Conservation (phyloP, 1,139 yeast genomes). For the Pneumocystis canis region DNA sequence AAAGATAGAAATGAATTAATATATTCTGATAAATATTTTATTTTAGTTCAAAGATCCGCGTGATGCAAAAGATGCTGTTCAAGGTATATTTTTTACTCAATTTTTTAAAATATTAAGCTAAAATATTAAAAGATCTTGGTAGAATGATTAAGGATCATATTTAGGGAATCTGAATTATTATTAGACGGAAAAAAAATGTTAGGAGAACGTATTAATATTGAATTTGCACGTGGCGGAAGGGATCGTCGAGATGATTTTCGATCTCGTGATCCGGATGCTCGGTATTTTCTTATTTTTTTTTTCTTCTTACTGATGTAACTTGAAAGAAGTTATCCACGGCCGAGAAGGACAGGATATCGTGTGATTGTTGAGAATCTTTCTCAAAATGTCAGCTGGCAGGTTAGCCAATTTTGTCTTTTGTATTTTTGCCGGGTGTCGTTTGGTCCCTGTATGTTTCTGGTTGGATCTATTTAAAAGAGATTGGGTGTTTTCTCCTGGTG, state of each 20-base stretch:
- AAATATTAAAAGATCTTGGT: constrained; percentile 6
- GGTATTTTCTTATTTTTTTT: constrained; percentile 3
- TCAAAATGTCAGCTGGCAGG: constrained; percentile 21
- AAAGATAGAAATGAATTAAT: neutral
- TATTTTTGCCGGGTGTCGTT: constrained; percentile 6
- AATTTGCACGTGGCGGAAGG: constrained; percentile 24
- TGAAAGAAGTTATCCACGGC: constrained; percentile 17
- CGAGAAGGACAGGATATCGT: constrained; percentile 19
- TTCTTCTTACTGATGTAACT: constrained; percentile 11
- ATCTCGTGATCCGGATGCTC: constrained; percentile 15
- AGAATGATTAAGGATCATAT: constrained; percentile 13
- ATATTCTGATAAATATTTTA: neutral
- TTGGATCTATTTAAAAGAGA: neutral
- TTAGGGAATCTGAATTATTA: constrained; percentile 16
- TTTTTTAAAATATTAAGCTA: neutral
- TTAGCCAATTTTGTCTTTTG: constrained; percentile 15
- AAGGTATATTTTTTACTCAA: constrained; percentile 13
- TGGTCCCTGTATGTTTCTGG: neutral
- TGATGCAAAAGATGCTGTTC: constrained; percentile 20
- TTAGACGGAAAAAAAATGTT: constrained; percentile 24
- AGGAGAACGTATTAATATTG: constrained; percentile 25
- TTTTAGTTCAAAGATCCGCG: constrained; percentile 17
- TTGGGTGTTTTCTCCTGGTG: neutral
- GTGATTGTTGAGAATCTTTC: constrained; percentile 19
- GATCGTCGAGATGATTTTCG: constrained; percentile 14